Evolutionary conservation across 768 basidiomycete species (phyloP).

Genomic region (Russula abietina): DNA sequence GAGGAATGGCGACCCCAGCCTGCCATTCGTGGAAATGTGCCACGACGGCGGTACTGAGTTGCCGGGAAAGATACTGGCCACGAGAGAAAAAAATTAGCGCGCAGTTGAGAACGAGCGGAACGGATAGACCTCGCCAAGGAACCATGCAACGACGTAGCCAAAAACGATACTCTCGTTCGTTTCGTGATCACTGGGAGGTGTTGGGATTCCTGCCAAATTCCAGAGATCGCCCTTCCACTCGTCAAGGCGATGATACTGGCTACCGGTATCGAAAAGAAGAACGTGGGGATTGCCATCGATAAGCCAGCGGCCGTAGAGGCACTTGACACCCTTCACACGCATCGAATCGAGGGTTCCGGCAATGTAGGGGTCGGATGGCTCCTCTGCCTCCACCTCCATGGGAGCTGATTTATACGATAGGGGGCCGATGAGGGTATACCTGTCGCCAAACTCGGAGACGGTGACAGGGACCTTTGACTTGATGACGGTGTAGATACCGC

Average conservation of each 20-base stretch:
- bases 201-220: conserved; percentile 97
- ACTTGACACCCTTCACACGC: conserved; percentile 87
- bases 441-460: conserved; percentile 89
- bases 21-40: conserved; percentile 99
- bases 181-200: conserved; percentile 93
- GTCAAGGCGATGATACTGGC: conserved; percentile 79
- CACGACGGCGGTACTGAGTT: conserved; percentile 79
- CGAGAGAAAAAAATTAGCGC: conserved; percentile 13
- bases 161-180: conserved; percentile 98
- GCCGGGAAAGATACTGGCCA: conserved; percentile 68
- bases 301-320: conserved; percentile 94
- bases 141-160: conserved; percentile 98
- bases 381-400: conserved; percentile 96
- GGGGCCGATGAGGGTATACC: conserved; percentile 96
- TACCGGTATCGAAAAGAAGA: conserved; percentile 92
- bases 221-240: conserved; percentile 99
- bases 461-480: conserved; percentile 99
- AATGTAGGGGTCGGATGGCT: conserved; percentile 77
- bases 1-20: conserved; percentile 89
- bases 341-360: conserved; percentile 72
- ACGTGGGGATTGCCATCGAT: conserved; percentile 96
- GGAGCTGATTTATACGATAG: conserved; percentile 97
- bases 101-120: conserved; percentile 2
- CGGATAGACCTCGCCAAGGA: conserved; percentile 81
- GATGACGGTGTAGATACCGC: conserved; percentile 99